Evolutionary conservation across 1,284 basidiomycete species (phyloP).

Genomic region (Cutaneotrichosporon sp.): DNA sequence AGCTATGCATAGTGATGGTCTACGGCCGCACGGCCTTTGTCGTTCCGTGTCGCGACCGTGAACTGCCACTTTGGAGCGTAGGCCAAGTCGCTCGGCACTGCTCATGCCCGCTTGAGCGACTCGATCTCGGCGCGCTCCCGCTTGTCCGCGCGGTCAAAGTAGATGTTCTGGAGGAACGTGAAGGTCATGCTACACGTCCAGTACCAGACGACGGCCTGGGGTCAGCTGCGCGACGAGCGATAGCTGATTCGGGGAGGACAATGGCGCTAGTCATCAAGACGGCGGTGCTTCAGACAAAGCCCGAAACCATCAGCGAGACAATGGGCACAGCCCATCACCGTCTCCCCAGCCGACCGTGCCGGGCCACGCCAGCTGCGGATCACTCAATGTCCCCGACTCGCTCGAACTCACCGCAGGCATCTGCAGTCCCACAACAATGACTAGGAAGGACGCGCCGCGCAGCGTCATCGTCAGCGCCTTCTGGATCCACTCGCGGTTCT

Average conservation of each 20-base stretch:
- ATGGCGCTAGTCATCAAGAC: no score
- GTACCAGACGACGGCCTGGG: constrained; percentile 57
- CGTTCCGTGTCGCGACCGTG: not conserved
- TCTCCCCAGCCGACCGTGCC: not conserved
- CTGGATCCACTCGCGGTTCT: constrained; percentile 5
- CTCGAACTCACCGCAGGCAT: constrained; percentile 8
- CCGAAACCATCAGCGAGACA: constrained; percentile 9
- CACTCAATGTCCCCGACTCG: not conserved
- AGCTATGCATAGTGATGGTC: constrained; percentile 1
- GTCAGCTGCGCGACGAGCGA: not conserved
- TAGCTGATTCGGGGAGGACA: constrained; percentile 15
- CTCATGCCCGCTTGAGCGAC: not conserved
- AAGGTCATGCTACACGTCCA: constrained; percentile 58
- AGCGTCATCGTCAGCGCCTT: not conserved
- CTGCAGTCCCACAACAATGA: constrained; percentile 2
- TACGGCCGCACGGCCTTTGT: no score
- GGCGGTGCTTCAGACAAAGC: no score
- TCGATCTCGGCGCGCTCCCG: constrained; percentile 1
- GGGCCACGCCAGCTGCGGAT: no score
- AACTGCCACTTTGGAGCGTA: not conserved
- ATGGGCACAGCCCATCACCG: not conserved
- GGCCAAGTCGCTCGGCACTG: no score
- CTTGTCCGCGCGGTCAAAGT: constrained; percentile 23
- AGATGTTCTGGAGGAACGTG: constrained; percentile 53
- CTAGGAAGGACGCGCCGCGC: constrained; percentile 1